Evolutionary conservation across 164 flowering plant species (phyloP).

Genomic region (Paratinospora sagittata): DNA sequence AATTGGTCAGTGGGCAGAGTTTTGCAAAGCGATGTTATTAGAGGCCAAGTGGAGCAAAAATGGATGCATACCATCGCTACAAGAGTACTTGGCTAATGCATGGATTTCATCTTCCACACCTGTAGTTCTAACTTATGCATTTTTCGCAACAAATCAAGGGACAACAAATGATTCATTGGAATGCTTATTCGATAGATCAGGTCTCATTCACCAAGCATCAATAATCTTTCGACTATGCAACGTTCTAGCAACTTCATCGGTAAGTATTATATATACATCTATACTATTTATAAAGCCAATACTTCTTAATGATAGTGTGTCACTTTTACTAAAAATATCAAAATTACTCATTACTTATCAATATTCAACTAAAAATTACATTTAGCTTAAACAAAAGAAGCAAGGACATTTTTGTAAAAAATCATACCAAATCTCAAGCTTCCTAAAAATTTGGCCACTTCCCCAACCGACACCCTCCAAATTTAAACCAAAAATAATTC

Average conservation of each 20-base stretch:
- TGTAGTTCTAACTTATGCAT: constrained; percentile 24
- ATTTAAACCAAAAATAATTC: too few relatives aligned
- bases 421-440: too few relatives aligned
- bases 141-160: constrained; percentile 12
- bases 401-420: too few relatives aligned
- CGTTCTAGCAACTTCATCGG: constrained; percentile 27
- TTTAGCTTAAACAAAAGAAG: too few relatives aligned
- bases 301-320: too few relatives aligned
- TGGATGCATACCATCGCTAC: constrained; percentile 30
- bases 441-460: too few relatives aligned
- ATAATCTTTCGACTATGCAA: constrained; percentile 33
- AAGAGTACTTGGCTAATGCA: constrained; percentile 45
- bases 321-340: too few relatives aligned
- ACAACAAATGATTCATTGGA: constrained; percentile 9
- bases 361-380: too few relatives aligned
- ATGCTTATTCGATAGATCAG: constrained; percentile 10
- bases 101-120: constrained; percentile 40
- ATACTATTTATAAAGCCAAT: too few relatives aligned
- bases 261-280: too few relatives aligned
- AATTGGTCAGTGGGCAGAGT: constrained; percentile 38
- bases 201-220: constrained; percentile 16
- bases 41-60: constrained; percentile 49
- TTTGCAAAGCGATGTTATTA: constrained; percentile 34
- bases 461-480: too few relatives aligned
- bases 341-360: too few relatives aligned